These are phyloP conservation scores for Aspergillus biplanus DNA, from an alignment of 495 filamentous ascomycete species.

Conservation along the genomic window DNA sequence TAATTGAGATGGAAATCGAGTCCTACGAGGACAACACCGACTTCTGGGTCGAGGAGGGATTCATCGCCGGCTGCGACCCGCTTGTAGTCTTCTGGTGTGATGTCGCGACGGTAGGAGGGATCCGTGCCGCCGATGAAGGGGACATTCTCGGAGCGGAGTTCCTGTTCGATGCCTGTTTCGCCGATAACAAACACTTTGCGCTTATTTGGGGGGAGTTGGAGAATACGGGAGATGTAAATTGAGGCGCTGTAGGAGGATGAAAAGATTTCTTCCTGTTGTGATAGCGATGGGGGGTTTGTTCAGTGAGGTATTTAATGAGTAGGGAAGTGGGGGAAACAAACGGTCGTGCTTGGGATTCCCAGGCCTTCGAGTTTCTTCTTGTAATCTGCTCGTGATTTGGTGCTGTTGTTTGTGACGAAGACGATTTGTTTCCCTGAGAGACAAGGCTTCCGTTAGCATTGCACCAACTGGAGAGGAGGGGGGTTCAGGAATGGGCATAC, in stretches of 20 bases:
- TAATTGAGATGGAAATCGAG: conserved; percentile 95
- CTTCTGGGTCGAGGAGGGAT: conserved; percentile 77
- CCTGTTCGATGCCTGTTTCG: conserved; percentile 88
- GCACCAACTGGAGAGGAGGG: not conserved
- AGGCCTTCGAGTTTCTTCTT: conserved; percentile 84
- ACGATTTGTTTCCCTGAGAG: conserved; percentile 81
- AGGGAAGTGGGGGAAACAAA: conserved; percentile 25
- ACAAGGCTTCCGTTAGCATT: not conserved
- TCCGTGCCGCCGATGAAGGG: conserved; percentile 89
- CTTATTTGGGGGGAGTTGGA: conserved; percentile 72
- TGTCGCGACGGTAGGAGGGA: conserved; percentile 71
- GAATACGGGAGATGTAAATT: conserved; percentile 93
- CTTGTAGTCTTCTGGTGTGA: conserved; percentile 78
- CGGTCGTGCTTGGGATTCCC: conserved; percentile 74
- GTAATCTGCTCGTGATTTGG: conserved; percentile 91
- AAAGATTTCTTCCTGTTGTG: conserved; percentile 83
- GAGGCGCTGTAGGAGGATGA: conserved; percentile 92
- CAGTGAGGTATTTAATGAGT: not conserved
- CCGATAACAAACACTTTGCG: conserved; percentile 95
- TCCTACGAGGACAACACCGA: conserved; percentile 86
- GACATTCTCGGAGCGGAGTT: conserved; percentile 76
- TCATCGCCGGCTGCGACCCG: conserved; percentile 68
- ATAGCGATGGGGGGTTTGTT: conserved; percentile 10
- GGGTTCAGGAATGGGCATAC: conserved; percentile 43
- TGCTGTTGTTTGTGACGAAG: conserved; percentile 99